Percentiles rank a stretch among this genome's conserved stretches.
Evolutionary conservation across 345 rosid genomes (phyloP).

Genomic region (Brassica cretica): DNA sequence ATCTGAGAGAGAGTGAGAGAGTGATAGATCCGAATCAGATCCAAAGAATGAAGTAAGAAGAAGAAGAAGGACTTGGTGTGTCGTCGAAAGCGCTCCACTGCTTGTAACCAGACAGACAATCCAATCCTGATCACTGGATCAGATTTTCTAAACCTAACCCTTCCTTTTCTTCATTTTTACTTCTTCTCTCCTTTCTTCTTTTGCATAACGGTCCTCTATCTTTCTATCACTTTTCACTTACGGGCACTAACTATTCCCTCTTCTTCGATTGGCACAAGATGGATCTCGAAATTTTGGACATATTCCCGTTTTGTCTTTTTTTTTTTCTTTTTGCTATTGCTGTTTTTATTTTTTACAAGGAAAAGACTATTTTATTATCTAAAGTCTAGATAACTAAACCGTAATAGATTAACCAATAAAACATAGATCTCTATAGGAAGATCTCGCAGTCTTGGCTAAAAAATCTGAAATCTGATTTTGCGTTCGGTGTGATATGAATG

Average conservation of each 20-base stretch:
- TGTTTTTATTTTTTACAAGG: too few species aligned
- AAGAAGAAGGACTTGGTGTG: background rate
- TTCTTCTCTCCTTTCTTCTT: constrained; percentile 15
- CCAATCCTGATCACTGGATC: constrained; percentile 37
- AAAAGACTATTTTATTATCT: too few species aligned
- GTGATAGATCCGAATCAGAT: constrained; percentile 29
- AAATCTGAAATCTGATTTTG: too few species aligned
- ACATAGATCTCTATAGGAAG: too few species aligned
- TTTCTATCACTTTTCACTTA: background rate
- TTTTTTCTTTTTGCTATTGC: too few species aligned
- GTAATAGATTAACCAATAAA: too few species aligned
- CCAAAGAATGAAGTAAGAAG: constrained; percentile 8
- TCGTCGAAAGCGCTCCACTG: constrained; percentile 37
- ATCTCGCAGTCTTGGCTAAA: too few species aligned
- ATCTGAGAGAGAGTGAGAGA: constrained; percentile 20
- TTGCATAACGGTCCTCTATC: background rate
- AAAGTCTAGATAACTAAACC: too few species aligned
- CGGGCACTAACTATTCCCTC: background rate
- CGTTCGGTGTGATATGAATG: too few species aligned
- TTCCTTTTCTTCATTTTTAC: constrained; percentile 27
- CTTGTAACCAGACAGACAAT: constrained; percentile 38
- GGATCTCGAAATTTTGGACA: too few species aligned
- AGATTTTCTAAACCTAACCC: constrained; percentile 39
- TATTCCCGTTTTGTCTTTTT: too few species aligned
- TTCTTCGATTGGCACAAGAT: background rate